Evolutionary conservation across 306 rosid genomes (phyloP), one percentile per base, ranked within the genome.

Genomic region (Acacia melanoxylon): DNA sequence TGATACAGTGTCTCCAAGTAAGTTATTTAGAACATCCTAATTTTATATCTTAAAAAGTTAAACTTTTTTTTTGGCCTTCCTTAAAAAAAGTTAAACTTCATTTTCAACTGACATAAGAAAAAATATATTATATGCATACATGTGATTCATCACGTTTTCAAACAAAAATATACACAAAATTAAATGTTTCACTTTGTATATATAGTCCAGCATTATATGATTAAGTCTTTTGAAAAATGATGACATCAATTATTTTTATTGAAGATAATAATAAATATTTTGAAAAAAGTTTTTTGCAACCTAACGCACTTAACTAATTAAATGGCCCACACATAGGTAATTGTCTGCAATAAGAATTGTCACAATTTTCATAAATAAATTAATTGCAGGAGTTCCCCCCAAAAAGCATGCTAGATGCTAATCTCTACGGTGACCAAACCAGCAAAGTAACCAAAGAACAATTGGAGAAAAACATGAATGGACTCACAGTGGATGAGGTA

Each of bases 331-430:
- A 10, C 1, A 59, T 11, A 0, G 12, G 2, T 13, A 15, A 15
- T 2, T 63, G 69, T 63, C 15, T 5, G 14, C 17, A 10, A 66
- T 58, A 8, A 10, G 22, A 20, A 56, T 62, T 61, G 8, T 37
- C 48, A 68, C 10, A 37, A n/a, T 68, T 68, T n/a, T 20, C 8
- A 35, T 59, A n/a, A 58, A 54, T 54, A 73, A 35, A 82, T 68
- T 42, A 42, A 76, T 69, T 84, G 58, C 85, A 93, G 98, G 89
- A 75, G 67, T 93, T 93, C 72, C 97, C 98, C 2, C 91, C 92
- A 20, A 42, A 19, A 31, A 93, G 98, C 91, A 89, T 85, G 73
- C 84, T 93, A 49, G 91, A 93, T 58, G 72, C 61, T 33, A 42
- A 86, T 33, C 76, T 85, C 63, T 93, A 89, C 49, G 94, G 94